Base-by-base conservation (phyloP, 345 rosid genomes). In the Eutrema yunnanense region DNA sequence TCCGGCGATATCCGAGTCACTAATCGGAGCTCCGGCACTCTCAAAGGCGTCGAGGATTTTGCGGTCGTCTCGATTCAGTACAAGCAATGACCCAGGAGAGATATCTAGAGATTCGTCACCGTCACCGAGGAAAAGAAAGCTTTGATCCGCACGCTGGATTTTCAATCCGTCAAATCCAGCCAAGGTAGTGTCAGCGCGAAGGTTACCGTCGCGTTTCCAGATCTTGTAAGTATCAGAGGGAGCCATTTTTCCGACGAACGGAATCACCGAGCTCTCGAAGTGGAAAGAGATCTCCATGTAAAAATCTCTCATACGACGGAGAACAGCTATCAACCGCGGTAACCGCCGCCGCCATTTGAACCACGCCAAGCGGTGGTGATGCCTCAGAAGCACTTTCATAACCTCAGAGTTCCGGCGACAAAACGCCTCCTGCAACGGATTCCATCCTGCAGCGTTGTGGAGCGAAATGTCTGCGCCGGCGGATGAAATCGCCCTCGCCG, bases 281-380 rank as follows among this genome's bases (percentile, higher is more conserved):
- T 95, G 96, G 67, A 95, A 95, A 8, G 97, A 92, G 13, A 95
- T 95, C 81, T 92, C 99, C 99, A 95, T 95, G 78, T 95, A 95
- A 68, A 95, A 95, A 82, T 95, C 99, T n/a, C 98, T 79, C 99
- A 95, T 95, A 16, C 97, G 80, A 49, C 88, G 96, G n/a, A 95
- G 86, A 19, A 76, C 96, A 19, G 86, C 92, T 7, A 87, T 86
- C 19, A 90, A 77, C 12, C 98, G 87, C 1, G 99, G 99, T 5
- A 95, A 76, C 9, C 98, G 83, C 50, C 97, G 86, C 56, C 98
- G 92, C 96, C 96, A 95, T 85, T 90, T 95, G 12, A 80, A 79
- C 99, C 99, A 95, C 9, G 98, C 96, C 33, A 93, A 79, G 26
- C 88, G 89, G 70, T 95, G 98, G 66, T 88, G 97, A 34, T 81